phyloP scores from a whole-genome alignment of 208 protist genomes.

The Angomonas deanei region DNA sequence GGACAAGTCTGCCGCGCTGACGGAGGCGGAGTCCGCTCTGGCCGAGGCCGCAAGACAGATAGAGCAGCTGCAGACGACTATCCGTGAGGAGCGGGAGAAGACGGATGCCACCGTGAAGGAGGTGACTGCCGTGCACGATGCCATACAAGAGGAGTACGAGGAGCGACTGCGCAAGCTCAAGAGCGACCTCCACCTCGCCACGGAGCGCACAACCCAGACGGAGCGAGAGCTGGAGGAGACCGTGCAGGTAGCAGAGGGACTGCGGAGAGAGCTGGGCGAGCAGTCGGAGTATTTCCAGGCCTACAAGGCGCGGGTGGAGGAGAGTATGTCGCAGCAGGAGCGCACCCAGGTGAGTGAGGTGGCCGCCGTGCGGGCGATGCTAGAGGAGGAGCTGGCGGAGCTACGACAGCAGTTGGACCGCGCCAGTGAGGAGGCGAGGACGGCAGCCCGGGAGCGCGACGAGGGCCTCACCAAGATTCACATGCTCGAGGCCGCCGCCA shows the following conservation, averaged over 20 bases:
- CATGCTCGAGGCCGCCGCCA: conserved; percentile 16
- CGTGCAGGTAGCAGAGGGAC: conserved; percentile 6
- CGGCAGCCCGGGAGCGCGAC: conserved; percentile 34
- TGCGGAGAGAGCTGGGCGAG: conserved; percentile 10
- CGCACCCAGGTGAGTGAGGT: conserved; percentile 23
- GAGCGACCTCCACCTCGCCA: conserved; percentile 20
- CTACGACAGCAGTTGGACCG: conserved; percentile 30
- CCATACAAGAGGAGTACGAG: conserved; percentile 37
- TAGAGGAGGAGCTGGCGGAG: conserved; percentile 41
- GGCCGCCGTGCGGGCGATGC: conserved; percentile 26
- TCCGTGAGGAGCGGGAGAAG: conserved; percentile 14
- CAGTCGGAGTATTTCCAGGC: conserved; percentile 9
- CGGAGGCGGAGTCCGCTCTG: conserved; percentile 27
- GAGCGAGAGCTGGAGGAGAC: conserved; percentile 28
- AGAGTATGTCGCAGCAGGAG: conserved; percentile 15
- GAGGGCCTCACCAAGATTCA: conserved; percentile 25
- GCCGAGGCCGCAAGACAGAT: conserved; percentile 23
- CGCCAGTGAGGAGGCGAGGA: conserved; percentile 23
- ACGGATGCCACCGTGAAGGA: conserved; percentile 15
- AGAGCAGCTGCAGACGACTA: conserved; percentile 19
- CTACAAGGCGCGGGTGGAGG: conserved; percentile 8
- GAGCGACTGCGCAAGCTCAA: conserved; percentile 30
- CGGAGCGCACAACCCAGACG: conserved; percentile 11
- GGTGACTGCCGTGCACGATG: conserved; percentile 19
- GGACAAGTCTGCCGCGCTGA: conserved; percentile 17